Evolutionary conservation across 352 stramenopile genomes (phyloP), one percentile per base, ranked within the genome.

Genomic region (Phytophthora tentaculata): DNA sequence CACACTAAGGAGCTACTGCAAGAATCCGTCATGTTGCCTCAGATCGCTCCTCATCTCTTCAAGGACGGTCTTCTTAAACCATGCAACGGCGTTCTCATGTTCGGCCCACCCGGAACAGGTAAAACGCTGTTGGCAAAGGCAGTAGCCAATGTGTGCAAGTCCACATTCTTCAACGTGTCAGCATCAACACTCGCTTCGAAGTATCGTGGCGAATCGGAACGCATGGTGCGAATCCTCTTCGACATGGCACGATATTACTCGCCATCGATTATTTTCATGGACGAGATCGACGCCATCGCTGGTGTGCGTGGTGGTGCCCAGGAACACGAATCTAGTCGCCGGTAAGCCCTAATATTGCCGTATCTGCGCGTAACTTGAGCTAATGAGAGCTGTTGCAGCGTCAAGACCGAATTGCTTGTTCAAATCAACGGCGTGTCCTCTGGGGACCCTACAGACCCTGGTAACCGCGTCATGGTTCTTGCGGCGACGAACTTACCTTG

Each of bases 111-210:
- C 5, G 90, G 90, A 19, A 97, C 90, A 8, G 90, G 91, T 53
- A 97, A 97, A 59, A 97, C 90, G n/a, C 67, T 97, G n/a, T 61
- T 96, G 14, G 86, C 89, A 28, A 95, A 94, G 43, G 92, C 90
- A 3, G 92, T 98, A 9, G 96, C 96, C 0, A 97, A 95, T 32
- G 95, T 99, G 56, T 98, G 95, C 82, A 95, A 97, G 28, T 97
- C 96, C 19, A 99, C 96, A 3, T 99, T 99, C 74, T 99, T 99
- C 83, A 99, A 99, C 73, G 96, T 99, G 22, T 96, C 83, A 28
- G 86, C 89, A 23, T 97, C 90, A 6, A 97, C 84, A 44, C 73
- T 97, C 3, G 90, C 90, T 22, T 96, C 91, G 26, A 98, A 98
- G 82, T 98, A 95, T 71, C 88, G 95, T 19, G 96, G 95, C 23